Evolutionary conservation across 2,329 filamentous ascomycete genomes (phyloP).

Genomic region (Diaporthe sp.): DNA sequence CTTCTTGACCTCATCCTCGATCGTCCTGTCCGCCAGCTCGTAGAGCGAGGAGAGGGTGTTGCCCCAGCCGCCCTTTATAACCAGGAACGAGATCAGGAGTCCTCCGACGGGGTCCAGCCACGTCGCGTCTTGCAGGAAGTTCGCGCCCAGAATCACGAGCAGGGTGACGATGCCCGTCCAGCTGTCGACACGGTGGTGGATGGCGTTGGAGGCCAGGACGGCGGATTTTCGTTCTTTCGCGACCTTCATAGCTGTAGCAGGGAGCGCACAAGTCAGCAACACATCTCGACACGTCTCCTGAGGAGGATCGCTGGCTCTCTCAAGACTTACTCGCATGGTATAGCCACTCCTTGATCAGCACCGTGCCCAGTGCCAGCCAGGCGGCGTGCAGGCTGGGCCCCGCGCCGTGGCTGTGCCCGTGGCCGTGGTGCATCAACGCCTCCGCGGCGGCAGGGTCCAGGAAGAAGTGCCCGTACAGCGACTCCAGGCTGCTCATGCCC

Average conservation of each 20-base stretch:
- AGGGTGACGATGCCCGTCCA: conserved; percentile 95
- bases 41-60: conserved; percentile 87
- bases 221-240: conserved; percentile 94
- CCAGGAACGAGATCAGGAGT: conserved; percentile 91
- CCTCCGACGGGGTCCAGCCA: conserved; percentile 97
- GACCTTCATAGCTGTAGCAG: conserved; percentile 85
- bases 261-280: conserved; percentile 38
- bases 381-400: conserved; percentile 92
- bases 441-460: conserved; percentile 71
- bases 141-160: conserved; percentile 88
- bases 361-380: conserved; percentile 92
- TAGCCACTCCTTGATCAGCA: conserved; percentile 95
- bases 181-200: conserved; percentile 97
- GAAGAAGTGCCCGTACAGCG: conserved; percentile 80
- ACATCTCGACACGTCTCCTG: neutral
- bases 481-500: conserved; percentile 81
- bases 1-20: conserved; percentile 85
- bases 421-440: conserved; percentile 66
- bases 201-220: conserved; percentile 93
- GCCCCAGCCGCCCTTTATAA: conserved; percentile 88
- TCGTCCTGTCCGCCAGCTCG: conserved; percentile 90
- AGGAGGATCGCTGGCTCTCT: neutral
- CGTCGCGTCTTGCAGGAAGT: conserved; percentile 84
- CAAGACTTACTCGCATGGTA: conserved; percentile 88
- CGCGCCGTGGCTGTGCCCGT: conserved; percentile 74